Evolutionary conservation across 345 rosid genomes (phyloP).

Genomic region (thale cress (Arabidopsis thaliana)): DNA sequence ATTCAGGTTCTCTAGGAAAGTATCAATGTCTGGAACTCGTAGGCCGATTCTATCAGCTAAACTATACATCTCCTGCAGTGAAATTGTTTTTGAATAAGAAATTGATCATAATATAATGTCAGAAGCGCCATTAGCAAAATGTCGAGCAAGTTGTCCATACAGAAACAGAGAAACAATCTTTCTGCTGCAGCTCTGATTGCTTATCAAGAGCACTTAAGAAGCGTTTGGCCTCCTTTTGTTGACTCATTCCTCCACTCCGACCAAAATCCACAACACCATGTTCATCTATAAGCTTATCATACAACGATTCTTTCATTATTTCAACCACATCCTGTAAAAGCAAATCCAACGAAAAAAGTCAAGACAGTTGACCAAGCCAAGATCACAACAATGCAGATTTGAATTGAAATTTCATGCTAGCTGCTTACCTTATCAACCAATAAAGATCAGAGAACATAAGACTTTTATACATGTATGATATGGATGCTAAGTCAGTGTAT

Average conservation of each 20-base stretch:
- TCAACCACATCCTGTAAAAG: constrained; percentile 86
- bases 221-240: constrained; percentile 93
- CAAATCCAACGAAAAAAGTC: constrained; percentile 31
- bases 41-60: constrained; percentile 86
- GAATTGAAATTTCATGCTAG: constrained; percentile 8
- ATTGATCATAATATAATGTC: constrained; percentile 10
- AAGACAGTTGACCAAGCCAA: constrained; percentile 15
- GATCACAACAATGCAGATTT: constrained; percentile 21
- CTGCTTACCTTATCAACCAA: constrained; percentile 3
- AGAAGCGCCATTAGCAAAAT: constrained; percentile 6
- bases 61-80: constrained; percentile 88
- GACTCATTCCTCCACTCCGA: constrained; percentile 97
- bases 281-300: constrained; percentile 90
- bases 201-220: constrained; percentile 87
- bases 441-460: constrained; percentile 7
- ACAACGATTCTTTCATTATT: constrained; percentile 95
- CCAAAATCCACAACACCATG: constrained; percentile 90
- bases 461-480: not conserved
- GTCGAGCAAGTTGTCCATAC: constrained; percentile 52
- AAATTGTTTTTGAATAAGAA: not conserved
- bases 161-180: constrained; percentile 82
- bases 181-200: constrained; percentile 86
- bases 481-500: constrained; percentile 3
- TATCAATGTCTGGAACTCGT: constrained; percentile 88
- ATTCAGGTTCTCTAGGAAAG: constrained; percentile 86